Evolutionary conservation across 495 filamentous ascomycete species (phyloP).

Genomic region (Xylaria sp.): DNA sequence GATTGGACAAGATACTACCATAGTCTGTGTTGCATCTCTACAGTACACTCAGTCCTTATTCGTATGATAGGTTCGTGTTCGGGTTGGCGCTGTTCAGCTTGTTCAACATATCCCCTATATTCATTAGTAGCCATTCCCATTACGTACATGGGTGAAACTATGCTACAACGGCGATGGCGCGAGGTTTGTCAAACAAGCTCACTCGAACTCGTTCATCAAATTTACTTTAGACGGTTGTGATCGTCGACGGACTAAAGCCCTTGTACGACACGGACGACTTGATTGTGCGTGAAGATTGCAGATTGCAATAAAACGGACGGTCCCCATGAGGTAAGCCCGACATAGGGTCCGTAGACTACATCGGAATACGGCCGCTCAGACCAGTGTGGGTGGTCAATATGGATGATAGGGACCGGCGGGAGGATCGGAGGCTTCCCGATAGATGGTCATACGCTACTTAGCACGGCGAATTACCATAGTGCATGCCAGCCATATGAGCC

Average conservation of each 20-base stretch:
- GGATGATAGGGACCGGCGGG: conserved; percentile 8
- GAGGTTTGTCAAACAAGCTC: conserved; percentile 12
- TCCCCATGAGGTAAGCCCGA: conserved; percentile 27
- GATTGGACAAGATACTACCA: conserved; percentile 24
- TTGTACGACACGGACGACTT: neutral
- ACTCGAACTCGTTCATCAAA: conserved; percentile 2
- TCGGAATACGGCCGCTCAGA: conserved; percentile 1
- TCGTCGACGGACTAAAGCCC: conserved; percentile 3
- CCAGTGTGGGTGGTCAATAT: neutral
- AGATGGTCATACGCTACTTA: conserved; percentile 9
- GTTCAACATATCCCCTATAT: neutral
- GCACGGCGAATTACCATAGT: conserved; percentile 7
- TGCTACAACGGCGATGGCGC: neutral
- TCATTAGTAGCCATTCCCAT: conserved; percentile 5
- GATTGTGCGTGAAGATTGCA: neutral
- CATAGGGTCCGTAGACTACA: conserved; percentile 9
- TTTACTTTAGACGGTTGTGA: conserved; percentile 6
- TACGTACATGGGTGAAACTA: neutral
- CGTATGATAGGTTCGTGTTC: conserved; percentile 9
- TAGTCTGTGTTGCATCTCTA: conserved; percentile 1
- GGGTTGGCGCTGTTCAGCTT: conserved; percentile 12
- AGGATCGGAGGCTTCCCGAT: conserved; percentile 12
- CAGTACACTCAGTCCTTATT: conserved; percentile 1
- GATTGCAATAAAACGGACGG: conserved; percentile 16
- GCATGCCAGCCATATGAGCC: conserved; percentile 4